phyloP scores from a whole-genome alignment of 2,329 filamentous ascomycete species.

The Aureobasidium musti region DNA sequence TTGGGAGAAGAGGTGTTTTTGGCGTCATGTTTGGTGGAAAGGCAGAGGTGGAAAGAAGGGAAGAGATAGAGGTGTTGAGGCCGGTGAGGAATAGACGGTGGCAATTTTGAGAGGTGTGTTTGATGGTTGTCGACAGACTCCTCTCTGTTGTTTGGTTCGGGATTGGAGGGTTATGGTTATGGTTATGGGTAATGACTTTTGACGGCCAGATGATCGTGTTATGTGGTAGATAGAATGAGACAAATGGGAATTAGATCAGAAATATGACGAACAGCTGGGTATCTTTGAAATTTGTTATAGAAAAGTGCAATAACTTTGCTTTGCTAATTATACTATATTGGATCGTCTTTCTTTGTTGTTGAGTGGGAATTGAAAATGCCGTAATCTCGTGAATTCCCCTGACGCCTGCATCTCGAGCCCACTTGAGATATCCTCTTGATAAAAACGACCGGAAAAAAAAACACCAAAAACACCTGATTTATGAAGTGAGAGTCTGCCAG shows the following conservation, averaged over 20 bases:
- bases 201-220: background rate
- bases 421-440: too few species aligned
- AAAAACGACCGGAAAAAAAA: too few species aligned
- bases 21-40: background rate
- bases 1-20: background rate
- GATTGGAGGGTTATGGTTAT: too few species aligned
- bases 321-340: conserved; percentile 1
- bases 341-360: background rate
- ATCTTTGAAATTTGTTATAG: background rate
- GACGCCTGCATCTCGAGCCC: background rate
- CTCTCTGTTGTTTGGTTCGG: too few species aligned
- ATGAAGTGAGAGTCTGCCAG: background rate
- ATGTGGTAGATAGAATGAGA: background rate
- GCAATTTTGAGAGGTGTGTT: background rate
- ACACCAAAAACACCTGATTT: background rate
- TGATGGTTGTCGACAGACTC: too few species aligned
- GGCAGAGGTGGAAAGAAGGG: background rate
- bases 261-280: background rate
- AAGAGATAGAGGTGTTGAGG: background rate
- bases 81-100: conserved; percentile 13
- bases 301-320: background rate
- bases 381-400: conserved; percentile 2
- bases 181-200: background rate
- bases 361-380: conserved; percentile 7
- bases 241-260: background rate